Evolutionary conservation across 1,284 basidiomycete genomes (phyloP).

Genomic region (Vanrija sp.): DNA sequence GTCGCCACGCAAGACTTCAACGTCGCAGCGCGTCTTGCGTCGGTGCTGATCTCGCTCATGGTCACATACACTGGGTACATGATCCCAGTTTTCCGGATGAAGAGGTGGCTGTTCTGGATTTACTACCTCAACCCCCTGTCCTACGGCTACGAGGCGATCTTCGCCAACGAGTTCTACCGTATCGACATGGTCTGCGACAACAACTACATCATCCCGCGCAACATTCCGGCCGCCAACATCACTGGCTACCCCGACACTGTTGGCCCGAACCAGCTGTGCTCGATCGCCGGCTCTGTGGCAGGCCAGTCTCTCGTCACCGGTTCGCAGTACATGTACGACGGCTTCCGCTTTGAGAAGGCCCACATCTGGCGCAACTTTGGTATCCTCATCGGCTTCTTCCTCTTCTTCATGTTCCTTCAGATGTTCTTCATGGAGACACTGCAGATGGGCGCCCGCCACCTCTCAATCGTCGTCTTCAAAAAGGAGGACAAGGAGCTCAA

Average conservation of each 20-base stretch:
- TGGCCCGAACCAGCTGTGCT: constrained; percentile 50
- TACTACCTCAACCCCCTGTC: constrained; percentile 61
- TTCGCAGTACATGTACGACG: constrained; percentile 46
- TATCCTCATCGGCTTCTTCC: constrained; percentile 56
- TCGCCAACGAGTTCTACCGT: constrained; percentile 74
- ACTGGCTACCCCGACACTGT: constrained; percentile 59
- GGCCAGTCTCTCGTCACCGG: constrained; percentile 42
- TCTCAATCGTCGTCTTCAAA: constrained; percentile 60
- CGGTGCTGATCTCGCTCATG: constrained; percentile 52
- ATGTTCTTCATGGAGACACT: constrained; percentile 46
- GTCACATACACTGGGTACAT: constrained; percentile 45
- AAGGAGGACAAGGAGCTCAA: constrained; percentile 67
- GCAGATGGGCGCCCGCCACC: constrained; percentile 37
- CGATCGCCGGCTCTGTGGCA: constrained; percentile 37
- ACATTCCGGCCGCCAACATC: constrained; percentile 55
- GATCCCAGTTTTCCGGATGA: constrained; percentile 64
- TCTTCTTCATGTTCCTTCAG: constrained; percentile 59
- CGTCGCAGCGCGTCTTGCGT: constrained; percentile 54
- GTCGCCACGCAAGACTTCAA: constrained; percentile 51
- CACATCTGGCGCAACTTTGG: constrained; percentile 50
- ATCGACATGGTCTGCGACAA: constrained; percentile 66
- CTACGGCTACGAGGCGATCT: constrained; percentile 72
- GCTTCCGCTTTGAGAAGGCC: constrained; percentile 37
- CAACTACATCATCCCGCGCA: constrained; percentile 65
- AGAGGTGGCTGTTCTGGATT: constrained; percentile 84